Evolutionary conservation across 2,329 filamentous ascomycete genomes (phyloP).

Genomic region (Anthostomella pinea): DNA sequence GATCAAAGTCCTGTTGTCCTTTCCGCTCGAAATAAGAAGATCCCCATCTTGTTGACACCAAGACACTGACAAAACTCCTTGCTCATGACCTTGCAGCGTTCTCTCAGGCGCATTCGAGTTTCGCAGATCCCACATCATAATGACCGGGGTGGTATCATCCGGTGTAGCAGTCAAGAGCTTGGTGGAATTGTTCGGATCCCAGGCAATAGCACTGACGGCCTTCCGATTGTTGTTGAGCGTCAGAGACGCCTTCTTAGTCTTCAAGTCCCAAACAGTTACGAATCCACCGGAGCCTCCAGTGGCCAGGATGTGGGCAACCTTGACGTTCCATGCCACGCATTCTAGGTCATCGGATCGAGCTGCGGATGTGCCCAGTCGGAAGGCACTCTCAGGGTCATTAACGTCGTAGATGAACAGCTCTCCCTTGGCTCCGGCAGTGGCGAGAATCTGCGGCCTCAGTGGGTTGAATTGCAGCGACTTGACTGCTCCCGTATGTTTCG

Average conservation of each 20-base stretch:
- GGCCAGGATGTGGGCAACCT: slow-evolving; percentile 92
- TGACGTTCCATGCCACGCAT: slow-evolving; percentile 97
- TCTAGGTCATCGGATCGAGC: slow-evolving; percentile 94
- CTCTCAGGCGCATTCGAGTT: slow-evolving; percentile 94
- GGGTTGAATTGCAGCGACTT: slow-evolving; percentile 98
- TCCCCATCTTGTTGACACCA: slow-evolving; percentile 93
- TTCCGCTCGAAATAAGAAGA: slow-evolving; percentile 87
- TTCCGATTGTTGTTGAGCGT: slow-evolving; percentile 95
- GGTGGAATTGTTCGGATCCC: slow-evolving; percentile 94
- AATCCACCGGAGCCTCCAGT: slow-evolving; percentile 92
- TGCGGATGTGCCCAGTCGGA: slow-evolving; percentile 81
- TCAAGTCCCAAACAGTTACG: slow-evolving; percentile 97
- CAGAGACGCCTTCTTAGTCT: slow-evolving; percentile 95
- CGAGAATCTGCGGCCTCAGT: slow-evolving; percentile 82
- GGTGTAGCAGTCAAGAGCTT: slow-evolving; percentile 91
- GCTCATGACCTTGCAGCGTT: slow-evolving; percentile 86
- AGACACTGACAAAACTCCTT: slow-evolving; percentile 87
- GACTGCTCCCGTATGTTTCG: slow-evolving; percentile 88
- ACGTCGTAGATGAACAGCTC: slow-evolving; percentile 96
- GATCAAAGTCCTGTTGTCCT: slow-evolving; percentile 91
- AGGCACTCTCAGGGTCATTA: slow-evolving; percentile 83
- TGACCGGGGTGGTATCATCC: slow-evolving; percentile 82
- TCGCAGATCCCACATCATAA: slow-evolving; percentile 89
- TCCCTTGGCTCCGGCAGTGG: slow-evolving; percentile 89
- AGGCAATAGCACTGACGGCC: slow-evolving; percentile 90